Evolutionary conservation across 768 basidiomycete species (phyloP).

Genomic region (Thelephora ganbajun): DNA sequence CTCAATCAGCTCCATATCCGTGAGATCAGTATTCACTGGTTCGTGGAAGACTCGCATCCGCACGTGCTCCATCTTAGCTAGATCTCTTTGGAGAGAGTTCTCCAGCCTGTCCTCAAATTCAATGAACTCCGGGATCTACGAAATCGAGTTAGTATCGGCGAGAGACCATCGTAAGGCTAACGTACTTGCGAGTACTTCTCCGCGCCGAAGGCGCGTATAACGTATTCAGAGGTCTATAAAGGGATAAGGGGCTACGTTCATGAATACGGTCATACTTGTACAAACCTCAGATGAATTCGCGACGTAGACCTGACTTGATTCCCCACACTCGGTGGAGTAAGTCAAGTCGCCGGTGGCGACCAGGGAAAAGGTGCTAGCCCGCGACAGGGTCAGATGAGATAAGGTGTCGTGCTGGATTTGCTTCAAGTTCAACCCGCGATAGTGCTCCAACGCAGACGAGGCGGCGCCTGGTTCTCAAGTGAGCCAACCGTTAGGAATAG

Average conservation of each 20-base stretch:
- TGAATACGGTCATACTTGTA: not conserved
- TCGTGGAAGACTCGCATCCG: conserved; percentile 76
- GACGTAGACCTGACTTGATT: conserved; percentile 69
- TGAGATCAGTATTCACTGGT: conserved; percentile 48
- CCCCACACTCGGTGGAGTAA: conserved; percentile 59
- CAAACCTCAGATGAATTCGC: conserved; percentile 66
- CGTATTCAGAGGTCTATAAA: conserved; percentile 59
- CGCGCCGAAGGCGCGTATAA: conserved; percentile 60
- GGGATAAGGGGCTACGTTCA: conserved; percentile 1
- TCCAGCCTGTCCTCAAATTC: conserved; percentile 69
- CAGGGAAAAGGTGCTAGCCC: conserved; percentile 67
- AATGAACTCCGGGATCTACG: conserved; percentile 74
- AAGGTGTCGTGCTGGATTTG: conserved; percentile 85
- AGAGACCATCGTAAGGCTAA: conserved; percentile 1
- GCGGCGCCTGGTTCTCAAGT: conserved; percentile 42
- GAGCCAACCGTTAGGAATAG: conserved; percentile 2
- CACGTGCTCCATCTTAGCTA: conserved; percentile 72
- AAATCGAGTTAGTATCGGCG: not conserved
- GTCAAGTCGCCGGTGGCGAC: conserved; percentile 67
- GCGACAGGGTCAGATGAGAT: conserved; percentile 68
- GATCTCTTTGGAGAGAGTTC: conserved; percentile 74
- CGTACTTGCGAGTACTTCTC: conserved; percentile 77
- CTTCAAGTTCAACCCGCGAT: conserved; percentile 63
- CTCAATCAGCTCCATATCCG: conserved; percentile 76
- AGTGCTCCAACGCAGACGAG: conserved; percentile 63